A percentile compares a stretch with the other conserved stretches of the same genome.
Conservation (phyloP, 108 stramenopile genomes). For the Aurantiochytrium sp. region DNA sequence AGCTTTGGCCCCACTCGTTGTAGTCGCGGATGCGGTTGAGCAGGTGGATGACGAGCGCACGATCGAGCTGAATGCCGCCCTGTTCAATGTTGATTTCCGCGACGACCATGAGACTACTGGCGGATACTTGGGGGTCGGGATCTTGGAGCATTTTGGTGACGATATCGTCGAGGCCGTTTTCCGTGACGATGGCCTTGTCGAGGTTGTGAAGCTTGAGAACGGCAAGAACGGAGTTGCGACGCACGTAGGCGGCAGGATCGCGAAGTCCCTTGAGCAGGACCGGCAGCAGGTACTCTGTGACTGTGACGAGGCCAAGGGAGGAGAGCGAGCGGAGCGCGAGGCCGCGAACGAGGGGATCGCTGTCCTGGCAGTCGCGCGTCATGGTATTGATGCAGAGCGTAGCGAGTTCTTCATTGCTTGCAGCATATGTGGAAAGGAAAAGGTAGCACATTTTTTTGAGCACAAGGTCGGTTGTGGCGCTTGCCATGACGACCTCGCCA, state of each 20-base stretch:
- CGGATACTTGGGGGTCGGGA: slow-evolving; percentile 85
- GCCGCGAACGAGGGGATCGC: slow-evolving; percentile 98
- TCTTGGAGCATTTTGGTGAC: slow-evolving; percentile 94
- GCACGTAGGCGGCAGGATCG: slow-evolving; percentile 91
- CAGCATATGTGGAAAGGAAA: slow-evolving; percentile 92
- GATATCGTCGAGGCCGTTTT: slow-evolving; percentile 72
- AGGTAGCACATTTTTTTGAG: slow-evolving; percentile 99
- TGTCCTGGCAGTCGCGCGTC: slow-evolving; percentile 83
- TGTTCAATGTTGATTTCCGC: slow-evolving; percentile 85
- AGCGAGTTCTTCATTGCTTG: slow-evolving; percentile 88
- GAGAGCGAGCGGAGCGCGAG: slow-evolving; percentile 88
- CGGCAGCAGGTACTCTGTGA: slow-evolving; percentile 90
- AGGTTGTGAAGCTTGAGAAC: slow-evolving; percentile 89
- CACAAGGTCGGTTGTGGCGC: slow-evolving; percentile 85
- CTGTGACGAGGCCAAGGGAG: slow-evolving; percentile 76
- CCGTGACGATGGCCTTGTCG: slow-evolving; percentile 68
- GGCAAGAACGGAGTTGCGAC: slow-evolving; percentile 96
- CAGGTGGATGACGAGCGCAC: slow-evolving; percentile 84
- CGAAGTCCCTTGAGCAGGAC: slow-evolving; percentile 64
- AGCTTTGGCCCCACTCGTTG: slow-evolving; percentile 87
- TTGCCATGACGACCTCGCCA: slow-evolving; percentile 95
- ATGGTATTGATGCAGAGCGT: slow-evolving; percentile 99
- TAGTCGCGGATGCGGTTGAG: slow-evolving; percentile 93
- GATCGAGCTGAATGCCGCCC: slow-evolving; percentile 92
- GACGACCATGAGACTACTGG: slow-evolving; percentile 83